phyloP scores from a whole-genome alignment of 108 stramenopile genomes.

The Seminavis robusta region DNA sequence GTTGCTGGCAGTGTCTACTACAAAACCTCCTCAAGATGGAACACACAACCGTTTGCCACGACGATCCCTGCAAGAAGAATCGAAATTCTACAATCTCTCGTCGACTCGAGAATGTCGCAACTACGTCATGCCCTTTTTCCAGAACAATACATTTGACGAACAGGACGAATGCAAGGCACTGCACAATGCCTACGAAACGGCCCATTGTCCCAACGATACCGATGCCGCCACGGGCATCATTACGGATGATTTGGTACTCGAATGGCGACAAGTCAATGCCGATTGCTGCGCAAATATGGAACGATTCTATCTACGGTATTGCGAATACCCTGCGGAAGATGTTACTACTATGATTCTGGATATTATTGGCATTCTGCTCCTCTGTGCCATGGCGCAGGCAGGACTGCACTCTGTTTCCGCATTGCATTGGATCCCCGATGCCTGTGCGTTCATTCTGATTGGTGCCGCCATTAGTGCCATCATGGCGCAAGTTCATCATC shows the following conservation, averaged over 20 bases:
- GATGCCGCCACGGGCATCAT: no score
- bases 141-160: slow-evolving; percentile 74
- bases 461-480: slow-evolving; percentile 40
- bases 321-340: slow-evolving; percentile 32
- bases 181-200: slow-evolving; percentile 66
- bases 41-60: no score
- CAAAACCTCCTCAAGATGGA: no score
- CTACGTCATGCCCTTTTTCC: slow-evolving; percentile 68
- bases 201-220: slow-evolving; percentile 49
- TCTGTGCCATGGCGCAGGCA: slow-evolving; percentile 62
- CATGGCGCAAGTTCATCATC: slow-evolving; percentile 18
- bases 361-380: slow-evolving; percentile 55
- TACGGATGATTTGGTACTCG: slow-evolving; percentile 44
- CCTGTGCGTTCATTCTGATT: slow-evolving; percentile 78
- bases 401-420: slow-evolving; percentile 43
- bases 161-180: slow-evolving; percentile 79
- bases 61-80: no score
- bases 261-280: slow-evolving; percentile 60
- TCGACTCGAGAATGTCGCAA: no score
- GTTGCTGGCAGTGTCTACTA: no score
- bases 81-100: no score
- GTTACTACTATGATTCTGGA: slow-evolving; percentile 47
- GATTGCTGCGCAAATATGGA: slow-evolving; percentile 53
- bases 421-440: slow-evolving; percentile 76
- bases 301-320: slow-evolving; percentile 41